Evolutionary conservation across 1,284 basidiomycete species (phyloP), one percentile per base, ranked within the genome.

Genomic region (Phlebopus sp.): DNA sequence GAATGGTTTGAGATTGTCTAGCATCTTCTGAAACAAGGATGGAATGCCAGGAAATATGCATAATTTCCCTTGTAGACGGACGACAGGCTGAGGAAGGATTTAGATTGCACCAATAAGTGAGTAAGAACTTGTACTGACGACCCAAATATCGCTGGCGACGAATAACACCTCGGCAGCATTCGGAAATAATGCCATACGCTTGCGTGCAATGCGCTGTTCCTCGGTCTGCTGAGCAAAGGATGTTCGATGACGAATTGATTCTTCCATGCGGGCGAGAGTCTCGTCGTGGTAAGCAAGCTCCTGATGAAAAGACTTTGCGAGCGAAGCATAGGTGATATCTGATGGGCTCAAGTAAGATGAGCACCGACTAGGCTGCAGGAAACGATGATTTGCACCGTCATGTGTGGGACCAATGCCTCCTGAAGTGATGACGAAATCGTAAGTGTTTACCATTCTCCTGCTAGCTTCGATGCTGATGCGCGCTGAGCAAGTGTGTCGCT

Each of bases 21-120:
- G 71, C 74, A 95, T 84, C 62, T 81, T 81, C 59, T 90, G 83
- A 70, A 94, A 96, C 17, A 96, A 74, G 1, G 76, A 72, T 0
- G 93, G 93, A 44, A 96, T 92, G n/a, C 92, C 93, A 0, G 93
- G 93, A 66, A 96, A 86, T 18, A 96, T 74, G 67, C 90, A 95
- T 3, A 96, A 74, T 70, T 90, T 94, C 14, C 88, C 88, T 54
- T 78, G 79, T 8, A 96, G 74, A 17, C 92, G 77, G 1, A 93
- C 82, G 1, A 95, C 89, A 17, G 92, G 92, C 86, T 89, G 56
- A 6, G 39, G 5, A 34, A 2, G 44, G 10, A 13, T 29, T n/a
- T 14, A 8, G 44, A 9, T 21, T 0, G 8, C 5, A 17, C 21
- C 15, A 9, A 10, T 11, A 10, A 13, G 15, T 31, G 18, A 29